Percentiles rank a stretch among this genome's conserved stretches.
phyloP scores from a whole-genome alignment of 768 basidiomycete genomes.

The Boletus tylopilopsis region DNA sequence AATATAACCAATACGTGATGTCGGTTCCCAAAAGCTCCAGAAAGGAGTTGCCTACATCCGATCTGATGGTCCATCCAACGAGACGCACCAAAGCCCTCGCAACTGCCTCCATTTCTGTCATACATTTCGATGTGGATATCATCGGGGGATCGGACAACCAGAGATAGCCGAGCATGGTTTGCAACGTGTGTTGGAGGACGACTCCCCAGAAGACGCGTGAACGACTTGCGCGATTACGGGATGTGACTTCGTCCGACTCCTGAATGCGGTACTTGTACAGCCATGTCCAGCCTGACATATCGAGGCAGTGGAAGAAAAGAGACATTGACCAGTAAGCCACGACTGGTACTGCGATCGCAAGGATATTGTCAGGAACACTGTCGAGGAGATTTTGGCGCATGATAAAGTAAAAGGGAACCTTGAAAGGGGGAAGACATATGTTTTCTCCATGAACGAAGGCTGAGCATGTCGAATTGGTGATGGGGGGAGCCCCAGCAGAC shows the following conservation, averaged over 20 bases:
- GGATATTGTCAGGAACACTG: slow-evolving; percentile 61
- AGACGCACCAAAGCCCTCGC: slow-evolving; percentile 39
- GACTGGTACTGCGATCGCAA: slow-evolving; percentile 73
- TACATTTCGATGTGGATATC: slow-evolving; percentile 35
- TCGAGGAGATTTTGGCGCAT: slow-evolving; percentile 45
- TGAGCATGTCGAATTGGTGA: slow-evolving; percentile 38
- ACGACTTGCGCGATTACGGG: slow-evolving; percentile 71
- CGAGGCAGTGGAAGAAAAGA: slow-evolving; percentile 76
- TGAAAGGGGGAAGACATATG: slow-evolving; percentile 34
- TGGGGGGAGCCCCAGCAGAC: slow-evolving; percentile 8
- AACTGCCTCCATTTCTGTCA: slow-evolving; percentile 40
- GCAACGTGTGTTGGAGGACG: slow-evolving; percentile 81
- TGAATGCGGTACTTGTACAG: slow-evolving; percentile 86
- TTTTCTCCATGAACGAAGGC: slow-evolving; percentile 32
- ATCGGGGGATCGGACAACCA: slow-evolving; percentile 53
- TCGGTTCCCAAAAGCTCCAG: slow-evolving; percentile 36
- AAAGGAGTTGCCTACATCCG: slow-evolving; percentile 34
- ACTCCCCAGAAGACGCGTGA: slow-evolving; percentile 75
- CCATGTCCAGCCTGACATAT: slow-evolving; percentile 71
- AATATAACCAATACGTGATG: slow-evolving; percentile 72
- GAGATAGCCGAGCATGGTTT: slow-evolving; percentile 69
- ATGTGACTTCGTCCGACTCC: slow-evolving; percentile 73
- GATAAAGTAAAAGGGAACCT: slow-evolving; percentile 56
- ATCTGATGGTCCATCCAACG: slow-evolving; percentile 39
- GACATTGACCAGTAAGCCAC: slow-evolving; percentile 83